Conservation (phyloP, 2,329 filamentous ascomycete genomes). For the Dothistroma septosporum region DNA sequence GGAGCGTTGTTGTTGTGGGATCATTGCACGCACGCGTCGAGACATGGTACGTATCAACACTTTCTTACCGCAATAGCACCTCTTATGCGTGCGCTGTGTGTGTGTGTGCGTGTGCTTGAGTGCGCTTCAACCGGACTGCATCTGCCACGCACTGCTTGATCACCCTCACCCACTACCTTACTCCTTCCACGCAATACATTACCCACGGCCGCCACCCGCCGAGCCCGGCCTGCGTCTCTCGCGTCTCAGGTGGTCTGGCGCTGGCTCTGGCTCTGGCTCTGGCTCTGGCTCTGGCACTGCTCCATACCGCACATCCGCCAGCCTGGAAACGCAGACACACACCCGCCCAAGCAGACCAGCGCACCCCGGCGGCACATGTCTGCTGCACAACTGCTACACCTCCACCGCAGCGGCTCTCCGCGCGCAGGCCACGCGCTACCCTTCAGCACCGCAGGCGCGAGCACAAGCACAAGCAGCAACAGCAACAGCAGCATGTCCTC, state of each 20-base stretch:
- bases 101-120: not conserved
- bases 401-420: conserved; percentile 1
- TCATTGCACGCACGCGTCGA: not conserved
- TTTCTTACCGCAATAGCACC: not conserved
- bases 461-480: not conserved
- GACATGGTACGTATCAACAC: conserved; percentile 1
- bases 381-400: not conserved
- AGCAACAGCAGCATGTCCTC: not conserved
- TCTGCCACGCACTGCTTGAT: not conserved
- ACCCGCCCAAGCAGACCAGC: not conserved
- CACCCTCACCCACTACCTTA: not conserved
- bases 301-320: not conserved
- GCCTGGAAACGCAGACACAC: not conserved
- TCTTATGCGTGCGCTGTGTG: not conserved
- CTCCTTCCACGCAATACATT: not conserved
- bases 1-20: not conserved
- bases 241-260: not conserved
- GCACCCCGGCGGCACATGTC: not conserved
- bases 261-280: too few relatives aligned
- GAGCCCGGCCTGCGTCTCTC: not conserved
- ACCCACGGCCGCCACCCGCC: not conserved
- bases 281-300: not conserved
- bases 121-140: not conserved
- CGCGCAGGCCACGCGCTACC: not conserved
- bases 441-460: not conserved